Percentiles rank a stretch among this genome's conserved stretches.
phyloP scores from a whole-genome alignment of 2,329 filamentous ascomycete genomes.

The Aspergillus ochraceoroseus region DNA sequence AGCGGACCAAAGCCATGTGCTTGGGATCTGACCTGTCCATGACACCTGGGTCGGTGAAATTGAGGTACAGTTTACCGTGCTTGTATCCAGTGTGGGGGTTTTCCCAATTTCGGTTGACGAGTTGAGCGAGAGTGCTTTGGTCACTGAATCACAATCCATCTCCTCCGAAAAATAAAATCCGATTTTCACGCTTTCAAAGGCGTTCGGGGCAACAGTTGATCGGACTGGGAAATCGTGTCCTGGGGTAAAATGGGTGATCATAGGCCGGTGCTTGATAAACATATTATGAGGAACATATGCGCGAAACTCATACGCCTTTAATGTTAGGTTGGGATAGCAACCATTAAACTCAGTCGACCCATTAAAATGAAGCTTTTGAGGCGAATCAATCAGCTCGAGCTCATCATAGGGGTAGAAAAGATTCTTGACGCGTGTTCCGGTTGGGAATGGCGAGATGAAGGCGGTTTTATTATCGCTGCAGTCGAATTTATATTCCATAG shows the following conservation, averaged over 20 bases:
- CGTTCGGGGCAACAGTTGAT: constrained; percentile 44
- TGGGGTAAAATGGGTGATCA: constrained; percentile 57
- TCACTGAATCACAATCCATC: constrained; percentile 58
- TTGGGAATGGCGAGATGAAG: constrained; percentile 54
- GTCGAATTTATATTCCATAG: constrained; percentile 53
- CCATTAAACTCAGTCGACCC: constrained; percentile 49
- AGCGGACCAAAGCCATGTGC: constrained; percentile 52
- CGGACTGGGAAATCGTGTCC: constrained; percentile 57
- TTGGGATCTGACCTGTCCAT: constrained; percentile 51
- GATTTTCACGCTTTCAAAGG: constrained; percentile 47
- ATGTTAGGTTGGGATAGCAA: constrained; percentile 50
- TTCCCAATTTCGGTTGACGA: constrained; percentile 51
- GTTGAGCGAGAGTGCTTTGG: constrained; percentile 47
- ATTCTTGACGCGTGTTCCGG: constrained; percentile 55
- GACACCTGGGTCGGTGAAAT: constrained; percentile 26
- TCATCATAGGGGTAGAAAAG: constrained; percentile 59
- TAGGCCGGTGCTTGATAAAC: constrained; percentile 51
- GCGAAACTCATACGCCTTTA: constrained; percentile 55
- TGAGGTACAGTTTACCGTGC: constrained; percentile 46
- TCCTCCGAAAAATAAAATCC: constrained; percentile 55
- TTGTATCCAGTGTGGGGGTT: constrained; percentile 42
- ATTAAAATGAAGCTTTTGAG: constrained; percentile 46
- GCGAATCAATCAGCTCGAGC: constrained; percentile 46
- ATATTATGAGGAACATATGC: constrained; percentile 53
- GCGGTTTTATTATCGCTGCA: constrained; percentile 48